Evolutionary conservation across 2,329 filamentous ascomycete genomes (phyloP), one percentile per base, ranked within the genome.

Genomic region (Xylariaceae sp.): DNA sequence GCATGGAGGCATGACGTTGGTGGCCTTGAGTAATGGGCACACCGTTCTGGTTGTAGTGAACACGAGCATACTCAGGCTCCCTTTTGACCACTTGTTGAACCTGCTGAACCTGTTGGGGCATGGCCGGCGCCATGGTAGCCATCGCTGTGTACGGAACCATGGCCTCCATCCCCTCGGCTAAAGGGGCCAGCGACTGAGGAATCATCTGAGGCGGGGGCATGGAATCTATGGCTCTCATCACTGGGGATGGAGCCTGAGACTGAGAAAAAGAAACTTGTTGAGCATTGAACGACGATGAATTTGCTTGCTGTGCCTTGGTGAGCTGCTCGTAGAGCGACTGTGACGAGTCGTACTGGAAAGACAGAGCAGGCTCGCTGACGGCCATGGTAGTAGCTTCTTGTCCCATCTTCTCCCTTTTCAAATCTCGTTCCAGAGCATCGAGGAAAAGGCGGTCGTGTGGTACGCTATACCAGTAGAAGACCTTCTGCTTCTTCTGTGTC

Each of bases 391-490:
- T 99, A 49, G 94, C 90, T 74, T 99, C 94, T 73, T 99, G 94
- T 59, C 88, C 87, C 92, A 97, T 97, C 82, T 99, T 99, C 75
- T 99, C 94, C 66, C 94, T 85, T 84, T 99, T 99, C 67, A 99
- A 75, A 67, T 99, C 94, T 58, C 94, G 87, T 79, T 99, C 94
- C 62, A 99, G 78, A 36, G 94, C 94, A 75, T 99, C 94, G 60
- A 99, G 85, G 74, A 99, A 99, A 45, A 99, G 83, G 47, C 94
- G 85, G 72, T 99, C 94, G 70, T 99, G 94, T 1, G 94, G 94
- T 42, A 99, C 94, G 75, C 91, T 96, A 75, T 97, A 99, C 94
- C 94, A 99, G 76, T 97, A 99, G 67, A 99, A 99, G 58, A 99
- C 94, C 78, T 99, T 99, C 68, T 99, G 94, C 81, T 99, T 99